Base-by-base conservation (phyloP, 345 rosid genomes). In the Eucalyptus tenuipes region DNA sequence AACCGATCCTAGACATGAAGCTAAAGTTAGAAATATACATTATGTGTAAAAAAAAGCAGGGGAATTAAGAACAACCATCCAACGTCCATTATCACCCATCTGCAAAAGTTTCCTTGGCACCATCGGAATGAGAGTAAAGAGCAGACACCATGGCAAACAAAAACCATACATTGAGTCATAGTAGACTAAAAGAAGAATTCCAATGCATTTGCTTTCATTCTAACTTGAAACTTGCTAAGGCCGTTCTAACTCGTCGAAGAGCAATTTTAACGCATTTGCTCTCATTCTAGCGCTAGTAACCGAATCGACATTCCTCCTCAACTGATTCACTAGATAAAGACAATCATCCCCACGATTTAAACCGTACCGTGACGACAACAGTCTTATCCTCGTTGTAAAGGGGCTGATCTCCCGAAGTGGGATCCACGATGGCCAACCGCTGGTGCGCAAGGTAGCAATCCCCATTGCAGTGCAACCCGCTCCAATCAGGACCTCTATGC, bases 401-500 rank as follows among this genome's bases (percentile, higher is more conserved):
- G 88, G 99, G 99, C 88, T 98, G 99, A 89, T 98, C 99, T 84
- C 99, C 99, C 3, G 99, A 98, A 53, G 96, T 94, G 85, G 99
- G 99, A 86, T 98, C 99, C 1, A 98, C 88, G 89, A 98, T 95
- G 10, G 99, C 99, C 15, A 98, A 94, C 66, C 99, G 95, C 91
- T 98, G 99, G 91, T 97, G 99, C 6, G 99, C 93, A 92, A 98
- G 92, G 89, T 89, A 98, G 89, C 81, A 95, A 84, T 93, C 97
- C 57, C 95, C 96, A 40, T 94, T 89, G 89, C 97, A 99, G 86
- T 94, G 95, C 59, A 98, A 89, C 15, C 99, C 99, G 89, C 99
- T 98, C 99, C 99, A 98, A 91, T 98, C 99, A 12, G 99, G 99
- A 55, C 99, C 99, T 86, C 99, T 95, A 90, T 98, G 99, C 95